Evolutionary conservation across 768 basidiomycete genomes (phyloP).

Genomic region (Lanmaoa pseudosensibilis): DNA sequence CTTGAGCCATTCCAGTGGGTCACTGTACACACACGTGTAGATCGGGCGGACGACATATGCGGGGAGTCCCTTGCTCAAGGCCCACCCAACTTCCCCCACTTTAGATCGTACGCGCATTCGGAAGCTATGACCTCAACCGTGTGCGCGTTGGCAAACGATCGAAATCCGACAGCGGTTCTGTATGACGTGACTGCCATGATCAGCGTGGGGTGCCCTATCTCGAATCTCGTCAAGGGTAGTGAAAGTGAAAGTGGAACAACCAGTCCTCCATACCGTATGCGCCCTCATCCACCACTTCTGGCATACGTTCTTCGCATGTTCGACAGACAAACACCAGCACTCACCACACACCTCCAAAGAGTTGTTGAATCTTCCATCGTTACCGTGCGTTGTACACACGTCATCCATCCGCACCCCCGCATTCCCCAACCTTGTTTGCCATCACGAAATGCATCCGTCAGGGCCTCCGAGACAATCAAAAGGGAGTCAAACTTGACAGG

Average conservation of each 20-base stretch:
- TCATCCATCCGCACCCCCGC: constrained; percentile 22
- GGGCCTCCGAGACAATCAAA: constrained; percentile 18
- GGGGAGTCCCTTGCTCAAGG: background rate
- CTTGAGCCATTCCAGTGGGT: background rate
- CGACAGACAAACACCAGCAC: background rate
- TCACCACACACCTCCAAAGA: constrained; percentile 1
- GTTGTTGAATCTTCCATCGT: constrained; percentile 10
- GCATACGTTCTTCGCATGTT: constrained; percentile 22
- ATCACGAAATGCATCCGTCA: constrained; percentile 13
- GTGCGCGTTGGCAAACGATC: constrained; percentile 10
- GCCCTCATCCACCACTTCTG: background rate
- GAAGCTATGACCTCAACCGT: constrained; percentile 8
- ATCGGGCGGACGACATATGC: constrained; percentile 5
- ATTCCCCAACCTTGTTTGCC: constrained; percentile 16
- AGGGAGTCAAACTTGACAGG: background rate
- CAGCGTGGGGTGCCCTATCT: constrained; percentile 12
- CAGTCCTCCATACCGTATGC: background rate
- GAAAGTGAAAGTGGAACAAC: background rate
- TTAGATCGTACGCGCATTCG: constrained; percentile 6
- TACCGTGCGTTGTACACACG: constrained; percentile 8
- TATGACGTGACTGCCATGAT: constrained; percentile 7
- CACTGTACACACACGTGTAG: background rate
- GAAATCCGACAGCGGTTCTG: background rate
- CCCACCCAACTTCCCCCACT: background rate
- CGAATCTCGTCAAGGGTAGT: constrained; percentile 12